Conservation (phyloP, 2,329 filamentous ascomycete species). For the Epichloe uncinata region DNA sequence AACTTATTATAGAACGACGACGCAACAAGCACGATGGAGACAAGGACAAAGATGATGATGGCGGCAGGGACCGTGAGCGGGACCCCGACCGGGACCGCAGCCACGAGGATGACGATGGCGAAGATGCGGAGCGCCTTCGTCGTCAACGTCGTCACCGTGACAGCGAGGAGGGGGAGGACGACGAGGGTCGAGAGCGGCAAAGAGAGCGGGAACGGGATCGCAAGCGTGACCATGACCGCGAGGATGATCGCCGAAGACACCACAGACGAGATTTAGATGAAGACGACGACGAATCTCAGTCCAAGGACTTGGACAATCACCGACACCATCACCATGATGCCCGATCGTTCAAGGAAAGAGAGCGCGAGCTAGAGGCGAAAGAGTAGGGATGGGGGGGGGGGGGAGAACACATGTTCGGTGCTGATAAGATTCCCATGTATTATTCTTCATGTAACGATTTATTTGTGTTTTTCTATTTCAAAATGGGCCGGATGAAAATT, state of each 20-base stretch:
- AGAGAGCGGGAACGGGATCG: background rate
- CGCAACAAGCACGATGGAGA: conserved; percentile 23
- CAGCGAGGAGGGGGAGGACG: conserved; percentile 8
- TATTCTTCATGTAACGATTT: background rate
- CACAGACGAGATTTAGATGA: conserved; percentile 11
- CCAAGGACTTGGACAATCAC: conserved; percentile 6
- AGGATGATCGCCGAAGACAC: conserved; percentile 11
- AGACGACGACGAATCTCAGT: conserved; percentile 10
- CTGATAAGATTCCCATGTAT: background rate
- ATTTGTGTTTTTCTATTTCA: background rate
- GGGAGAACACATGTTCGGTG: no score
- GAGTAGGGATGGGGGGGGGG: background rate
- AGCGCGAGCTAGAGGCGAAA: conserved; percentile 5
- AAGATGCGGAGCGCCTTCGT: conserved; percentile 12
- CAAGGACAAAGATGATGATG: conserved; percentile 19
- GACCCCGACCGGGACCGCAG: conserved; percentile 2
- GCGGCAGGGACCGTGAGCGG: background rate
- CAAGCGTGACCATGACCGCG: conserved; percentile 5
- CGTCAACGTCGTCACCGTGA: conserved; percentile 7
- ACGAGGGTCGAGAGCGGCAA: background rate
- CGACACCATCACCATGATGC: conserved; percentile 9
- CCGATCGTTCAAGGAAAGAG: conserved; percentile 11
- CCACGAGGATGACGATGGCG: conserved; percentile 6
- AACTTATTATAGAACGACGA: conserved; percentile 14
- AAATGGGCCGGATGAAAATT: background rate